Percentiles rank a stretch among this genome's conserved stretches.
Conservation (phyloP, 805 yeast genomes). For the Candida awuae region DNA sequence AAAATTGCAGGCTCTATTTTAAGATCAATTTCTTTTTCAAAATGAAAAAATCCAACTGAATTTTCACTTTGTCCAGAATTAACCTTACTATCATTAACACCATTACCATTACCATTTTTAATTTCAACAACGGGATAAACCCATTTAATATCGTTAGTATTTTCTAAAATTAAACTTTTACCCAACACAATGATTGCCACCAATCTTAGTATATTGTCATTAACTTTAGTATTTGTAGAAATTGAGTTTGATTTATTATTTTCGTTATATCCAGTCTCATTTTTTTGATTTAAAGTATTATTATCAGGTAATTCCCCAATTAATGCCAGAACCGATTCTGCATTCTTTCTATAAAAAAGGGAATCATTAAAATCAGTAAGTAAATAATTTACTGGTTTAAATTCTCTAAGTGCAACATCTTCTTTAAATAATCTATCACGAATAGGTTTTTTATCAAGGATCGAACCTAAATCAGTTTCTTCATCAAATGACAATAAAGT, state of each 20-base stretch:
- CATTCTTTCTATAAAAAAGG: constrained; percentile 32
- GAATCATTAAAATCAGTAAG: constrained; percentile 58
- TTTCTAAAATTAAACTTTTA: constrained; percentile 21
- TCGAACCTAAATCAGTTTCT: not conserved
- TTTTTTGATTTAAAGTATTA: not conserved
- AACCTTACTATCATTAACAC: too few species aligned
- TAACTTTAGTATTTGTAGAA: constrained; percentile 22
- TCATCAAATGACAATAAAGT: not conserved
- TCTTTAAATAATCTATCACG: constrained; percentile 53
- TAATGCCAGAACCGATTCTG: constrained; percentile 24
- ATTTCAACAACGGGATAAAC: not conserved
- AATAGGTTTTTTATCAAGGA: constrained; percentile 29
- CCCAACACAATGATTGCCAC: constrained; percentile 29
- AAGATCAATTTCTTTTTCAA: constrained; percentile 2
- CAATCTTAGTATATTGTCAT: constrained; percentile 29
- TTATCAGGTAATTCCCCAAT: constrained; percentile 26
- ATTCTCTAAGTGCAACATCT: constrained; percentile 57
- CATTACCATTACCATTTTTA: not conserved
- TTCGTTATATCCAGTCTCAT: not conserved
- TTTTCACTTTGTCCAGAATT: too few species aligned
- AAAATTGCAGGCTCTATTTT: constrained; percentile 1
- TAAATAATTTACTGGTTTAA: constrained; percentile 43
- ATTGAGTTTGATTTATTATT: constrained; percentile 12
- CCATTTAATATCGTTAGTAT: constrained; percentile 23
- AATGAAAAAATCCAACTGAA: not conserved